These are phyloP conservation scores for Solanum hybrid DNA, from an alignment of 305 asterid species.

Conservation along the genomic window DNA sequence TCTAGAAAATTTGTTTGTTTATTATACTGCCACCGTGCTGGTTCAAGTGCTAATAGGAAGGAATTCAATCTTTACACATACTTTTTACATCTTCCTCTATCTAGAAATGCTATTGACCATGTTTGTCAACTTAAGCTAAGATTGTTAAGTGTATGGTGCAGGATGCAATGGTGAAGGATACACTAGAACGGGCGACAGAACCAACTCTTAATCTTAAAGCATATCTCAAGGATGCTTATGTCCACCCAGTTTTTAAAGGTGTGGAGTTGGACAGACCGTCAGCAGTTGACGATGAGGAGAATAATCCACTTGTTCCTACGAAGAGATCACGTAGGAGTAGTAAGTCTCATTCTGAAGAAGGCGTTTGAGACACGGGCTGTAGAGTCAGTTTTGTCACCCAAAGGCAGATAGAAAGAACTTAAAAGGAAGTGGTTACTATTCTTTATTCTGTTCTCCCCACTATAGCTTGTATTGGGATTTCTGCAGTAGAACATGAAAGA, in stretches of 20 bases:
- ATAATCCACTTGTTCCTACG: slow-evolving; percentile 63
- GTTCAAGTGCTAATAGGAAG: background rate
- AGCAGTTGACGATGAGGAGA: slow-evolving; percentile 42
- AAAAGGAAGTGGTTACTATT: background rate
- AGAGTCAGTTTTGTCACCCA: background rate
- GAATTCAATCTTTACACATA: background rate
- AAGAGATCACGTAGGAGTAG: slow-evolving; percentile 57
- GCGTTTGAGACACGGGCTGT: background rate
- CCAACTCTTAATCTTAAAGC: slow-evolving; percentile 54
- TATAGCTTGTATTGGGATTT: background rate
- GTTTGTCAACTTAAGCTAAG: background rate
- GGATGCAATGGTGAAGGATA: slow-evolving; percentile 88
- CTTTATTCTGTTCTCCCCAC: background rate
- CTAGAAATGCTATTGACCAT: background rate
- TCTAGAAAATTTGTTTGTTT: background rate
- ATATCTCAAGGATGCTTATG: slow-evolving; percentile 62
- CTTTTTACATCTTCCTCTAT: background rate
- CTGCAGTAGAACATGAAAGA: background rate
- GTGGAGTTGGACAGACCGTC: slow-evolving; percentile 25
- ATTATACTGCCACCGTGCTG: background rate
- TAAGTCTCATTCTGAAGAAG: slow-evolving; percentile 23
- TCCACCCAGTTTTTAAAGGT: slow-evolving; percentile 74
- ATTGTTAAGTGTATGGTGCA: slow-evolving; percentile 14
- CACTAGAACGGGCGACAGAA: slow-evolving; percentile 74
- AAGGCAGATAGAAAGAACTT: background rate